phyloP scores from a whole-genome alignment of 805 yeast species.

The Lipomyces chichibuensis region DNA sequence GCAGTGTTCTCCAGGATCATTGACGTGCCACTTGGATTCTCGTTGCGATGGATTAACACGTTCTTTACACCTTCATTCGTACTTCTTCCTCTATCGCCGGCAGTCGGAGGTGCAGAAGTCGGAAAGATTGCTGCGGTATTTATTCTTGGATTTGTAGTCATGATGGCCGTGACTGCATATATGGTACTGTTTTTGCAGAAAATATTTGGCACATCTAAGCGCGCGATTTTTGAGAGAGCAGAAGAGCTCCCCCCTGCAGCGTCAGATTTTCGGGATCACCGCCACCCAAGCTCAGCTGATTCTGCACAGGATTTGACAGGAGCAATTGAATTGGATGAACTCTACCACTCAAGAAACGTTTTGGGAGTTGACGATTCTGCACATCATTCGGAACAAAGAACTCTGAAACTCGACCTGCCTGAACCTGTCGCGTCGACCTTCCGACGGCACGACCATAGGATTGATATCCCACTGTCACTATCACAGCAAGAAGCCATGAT shows the following conservation, averaged over 20 bases:
- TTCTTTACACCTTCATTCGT: conserved; percentile 80
- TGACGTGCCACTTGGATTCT: conserved; percentile 68
- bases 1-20: conserved; percentile 24
- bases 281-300: conserved; percentile 6
- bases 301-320: conserved; percentile 8
- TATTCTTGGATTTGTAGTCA: conserved; percentile 62
- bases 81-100: conserved; percentile 67
- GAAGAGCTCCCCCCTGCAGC: conserved; percentile 33
- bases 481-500: conserved; percentile 10
- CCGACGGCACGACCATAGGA: neutral
- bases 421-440: neutral
- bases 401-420: neutral
- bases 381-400: neutral
- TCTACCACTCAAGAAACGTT: neutral
- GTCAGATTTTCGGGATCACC: neutral
- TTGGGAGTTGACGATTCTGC: neutral
- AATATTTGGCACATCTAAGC: conserved; percentile 38
- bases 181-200: conserved; percentile 51
- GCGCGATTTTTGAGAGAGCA: conserved; percentile 36
- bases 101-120: conserved; percentile 68
- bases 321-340: conserved; percentile 18
- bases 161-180: conserved; percentile 56
- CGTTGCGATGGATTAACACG: conserved; percentile 75
- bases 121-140: conserved; percentile 75
- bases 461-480: conserved; percentile 4